These are phyloP conservation scores for Tricholoma sp. DNA, from an alignment of 768 basidiomycete genomes.

Conservation along the genomic window DNA sequence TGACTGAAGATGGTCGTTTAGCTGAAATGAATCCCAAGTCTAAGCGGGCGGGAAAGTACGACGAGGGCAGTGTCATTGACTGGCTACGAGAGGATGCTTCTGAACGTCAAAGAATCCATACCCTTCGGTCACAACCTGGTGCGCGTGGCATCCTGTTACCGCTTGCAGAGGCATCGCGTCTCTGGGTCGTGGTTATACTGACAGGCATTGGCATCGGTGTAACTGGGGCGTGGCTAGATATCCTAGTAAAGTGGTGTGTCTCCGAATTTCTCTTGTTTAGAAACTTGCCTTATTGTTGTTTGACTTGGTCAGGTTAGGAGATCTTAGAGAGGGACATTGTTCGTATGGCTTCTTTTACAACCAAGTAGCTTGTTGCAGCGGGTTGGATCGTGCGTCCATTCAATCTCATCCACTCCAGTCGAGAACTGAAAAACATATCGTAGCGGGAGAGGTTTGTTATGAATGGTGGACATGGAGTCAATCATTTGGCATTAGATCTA, in stretches of 20 bases:
- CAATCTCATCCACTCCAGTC: background rate
- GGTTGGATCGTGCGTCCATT: conserved; percentile 47
- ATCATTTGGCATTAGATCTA: conserved; percentile 45
- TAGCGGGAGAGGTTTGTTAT: conserved; percentile 62
- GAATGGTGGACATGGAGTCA: conserved; percentile 71
- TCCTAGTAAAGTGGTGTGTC: conserved; percentile 66
- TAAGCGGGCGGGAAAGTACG: conserved; percentile 36
- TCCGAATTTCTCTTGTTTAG: background rate
- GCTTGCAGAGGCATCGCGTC: conserved; percentile 48
- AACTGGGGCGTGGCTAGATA: conserved; percentile 67
- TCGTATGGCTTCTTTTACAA: conserved; percentile 68
- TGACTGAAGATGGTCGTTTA: conserved; percentile 39
- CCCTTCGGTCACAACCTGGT: conserved; percentile 45
- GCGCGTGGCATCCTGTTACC: conserved; percentile 51
- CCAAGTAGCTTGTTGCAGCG: conserved; percentile 65
- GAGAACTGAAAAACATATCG: conserved; percentile 4
- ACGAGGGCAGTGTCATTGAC: conserved; percentile 61
- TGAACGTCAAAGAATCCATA: conserved; percentile 53
- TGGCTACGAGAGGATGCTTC: conserved; percentile 63
- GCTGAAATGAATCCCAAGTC: conserved; percentile 14
- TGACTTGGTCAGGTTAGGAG: conserved; percentile 47
- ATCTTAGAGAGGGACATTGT: conserved; percentile 66
- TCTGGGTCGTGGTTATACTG: conserved; percentile 65
- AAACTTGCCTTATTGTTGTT: background rate
- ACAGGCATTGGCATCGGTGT: conserved; percentile 67